phyloP scores from a whole-genome alignment of 345 rosid species.

The Adansonia digitata region DNA sequence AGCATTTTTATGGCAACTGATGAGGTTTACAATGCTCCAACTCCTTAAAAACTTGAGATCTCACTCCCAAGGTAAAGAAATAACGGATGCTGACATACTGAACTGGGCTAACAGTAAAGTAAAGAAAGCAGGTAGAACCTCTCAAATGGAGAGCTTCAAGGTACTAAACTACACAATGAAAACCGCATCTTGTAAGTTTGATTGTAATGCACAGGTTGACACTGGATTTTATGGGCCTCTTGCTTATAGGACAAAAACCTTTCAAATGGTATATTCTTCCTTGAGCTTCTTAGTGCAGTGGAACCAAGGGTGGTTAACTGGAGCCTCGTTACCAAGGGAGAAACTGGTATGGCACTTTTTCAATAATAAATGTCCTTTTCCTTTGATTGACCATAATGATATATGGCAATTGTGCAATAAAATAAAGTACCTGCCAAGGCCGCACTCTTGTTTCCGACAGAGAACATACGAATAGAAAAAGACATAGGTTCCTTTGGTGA shows the following conservation, averaged over 20 bases:
- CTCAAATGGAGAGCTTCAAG: conserved; percentile 89
- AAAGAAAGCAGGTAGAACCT: conserved; percentile 59
- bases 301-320: conserved; percentile 96
- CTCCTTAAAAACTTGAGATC: conserved; percentile 85
- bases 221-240: conserved; percentile 6
- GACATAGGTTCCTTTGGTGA: background rate
- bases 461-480: background rate
- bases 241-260: conserved; percentile 65
- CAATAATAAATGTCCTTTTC: background rate
- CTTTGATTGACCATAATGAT: background rate
- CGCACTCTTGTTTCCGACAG: background rate
- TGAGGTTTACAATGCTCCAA: conserved; percentile 96
- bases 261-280: conserved; percentile 74
- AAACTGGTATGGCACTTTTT: conserved; percentile 52
- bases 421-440: background rate
- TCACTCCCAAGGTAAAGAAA: conserved; percentile 90
- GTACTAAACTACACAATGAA: conserved; percentile 33
- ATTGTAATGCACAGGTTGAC: conserved; percentile 1
- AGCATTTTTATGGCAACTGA: conserved; percentile 94
- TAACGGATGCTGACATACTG: conserved; percentile 79
- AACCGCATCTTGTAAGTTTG: background rate
- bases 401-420: background rate
- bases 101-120: conserved; percentile 90
- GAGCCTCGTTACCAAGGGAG: conserved; percentile 80
- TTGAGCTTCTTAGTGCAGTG: conserved; percentile 83